Conservation (phyloP, 2,329 filamentous ascomycete genomes). For the Rhytidhysteron rufulum region DNA sequence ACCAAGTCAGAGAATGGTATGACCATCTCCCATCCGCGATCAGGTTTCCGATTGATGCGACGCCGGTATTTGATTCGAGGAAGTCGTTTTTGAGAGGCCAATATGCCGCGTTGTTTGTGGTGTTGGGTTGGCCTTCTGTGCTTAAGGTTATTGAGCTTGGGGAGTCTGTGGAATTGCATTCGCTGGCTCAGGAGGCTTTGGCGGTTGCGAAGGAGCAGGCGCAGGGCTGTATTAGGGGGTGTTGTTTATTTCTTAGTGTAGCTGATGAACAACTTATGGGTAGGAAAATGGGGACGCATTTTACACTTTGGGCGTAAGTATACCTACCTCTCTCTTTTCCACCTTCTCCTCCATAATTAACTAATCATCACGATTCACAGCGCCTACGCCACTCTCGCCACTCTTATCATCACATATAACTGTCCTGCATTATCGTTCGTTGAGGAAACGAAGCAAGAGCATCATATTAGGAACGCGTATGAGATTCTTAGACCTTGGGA, state of each 20-base stretch:
- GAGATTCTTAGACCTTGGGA: conserved; percentile 18
- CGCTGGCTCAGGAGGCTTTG: conserved; percentile 13
- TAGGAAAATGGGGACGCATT: conserved; percentile 20
- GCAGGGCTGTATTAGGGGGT: conserved; percentile 14
- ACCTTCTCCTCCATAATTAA: no score
- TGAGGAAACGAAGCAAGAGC: conserved; percentile 17
- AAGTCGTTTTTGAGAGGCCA: conserved; percentile 24
- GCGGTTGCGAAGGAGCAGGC: conserved; percentile 16
- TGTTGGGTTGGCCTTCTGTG: conserved; percentile 25
- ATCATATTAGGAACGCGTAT: conserved; percentile 21
- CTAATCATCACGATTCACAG: conserved; percentile 5
- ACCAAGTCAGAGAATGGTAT: conserved; percentile 24
- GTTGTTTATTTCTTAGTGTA: conserved; percentile 15
- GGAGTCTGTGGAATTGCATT: conserved; percentile 7
- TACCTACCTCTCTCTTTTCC: background rate
- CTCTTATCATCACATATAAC: conserved; percentile 16
- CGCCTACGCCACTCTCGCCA: conserved; percentile 17
- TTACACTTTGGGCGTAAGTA: conserved; percentile 17
- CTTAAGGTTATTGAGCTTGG: conserved; percentile 20
- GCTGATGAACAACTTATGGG: conserved; percentile 22
- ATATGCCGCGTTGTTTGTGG: conserved; percentile 25
- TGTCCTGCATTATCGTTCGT: conserved; percentile 16
- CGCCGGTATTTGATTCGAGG: conserved; percentile 23
- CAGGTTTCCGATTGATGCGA: conserved; percentile 18
- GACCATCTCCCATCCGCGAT: conserved; percentile 20